These are phyloP conservation scores for Priceomyces medius DNA, from an alignment of 805 yeast genomes.

Conservation along the genomic window DNA sequence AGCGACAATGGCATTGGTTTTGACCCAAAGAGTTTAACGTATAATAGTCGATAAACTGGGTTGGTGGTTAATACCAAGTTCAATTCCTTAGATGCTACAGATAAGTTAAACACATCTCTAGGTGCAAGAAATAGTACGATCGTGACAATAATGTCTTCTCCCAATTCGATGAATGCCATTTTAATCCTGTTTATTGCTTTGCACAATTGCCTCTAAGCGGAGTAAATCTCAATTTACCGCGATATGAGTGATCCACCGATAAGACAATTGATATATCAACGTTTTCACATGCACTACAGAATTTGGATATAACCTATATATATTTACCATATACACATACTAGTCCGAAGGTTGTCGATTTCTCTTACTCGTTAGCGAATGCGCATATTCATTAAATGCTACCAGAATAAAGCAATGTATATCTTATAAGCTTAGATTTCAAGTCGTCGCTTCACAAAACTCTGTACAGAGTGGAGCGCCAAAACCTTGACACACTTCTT, in stretches of 20 bases:
- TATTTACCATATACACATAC: not conserved
- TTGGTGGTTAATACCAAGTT: slow-evolving; percentile 26
- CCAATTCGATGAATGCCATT: slow-evolving; percentile 27
- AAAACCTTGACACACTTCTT: not conserved
- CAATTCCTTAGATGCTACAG: slow-evolving; percentile 39
- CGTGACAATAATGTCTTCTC: slow-evolving; percentile 41
- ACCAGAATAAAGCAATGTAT: not conserved
- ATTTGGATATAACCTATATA: not conserved
- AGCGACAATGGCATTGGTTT: slow-evolving; percentile 42
- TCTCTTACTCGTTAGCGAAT: too few relatives aligned
- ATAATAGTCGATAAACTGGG: slow-evolving; percentile 38
- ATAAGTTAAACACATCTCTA: slow-evolving; percentile 40
- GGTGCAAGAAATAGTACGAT: slow-evolving; percentile 33
- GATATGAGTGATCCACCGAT: not conserved
- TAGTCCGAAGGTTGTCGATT: not conserved
- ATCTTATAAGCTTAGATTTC: not conserved
- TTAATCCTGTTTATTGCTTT: slow-evolving; percentile 7
- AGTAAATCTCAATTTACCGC: not conserved
- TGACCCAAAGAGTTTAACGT: slow-evolving; percentile 43
- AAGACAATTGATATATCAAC: not conserved
- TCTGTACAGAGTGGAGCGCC: not conserved
- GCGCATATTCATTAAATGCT: too few relatives aligned
- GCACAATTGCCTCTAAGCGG: not conserved
- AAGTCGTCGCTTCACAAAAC: not conserved
- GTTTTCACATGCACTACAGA: not conserved